phyloP scores from a whole-genome alignment of 345 rosid genomes.

The Cardiospermum halicacabum region DNA sequence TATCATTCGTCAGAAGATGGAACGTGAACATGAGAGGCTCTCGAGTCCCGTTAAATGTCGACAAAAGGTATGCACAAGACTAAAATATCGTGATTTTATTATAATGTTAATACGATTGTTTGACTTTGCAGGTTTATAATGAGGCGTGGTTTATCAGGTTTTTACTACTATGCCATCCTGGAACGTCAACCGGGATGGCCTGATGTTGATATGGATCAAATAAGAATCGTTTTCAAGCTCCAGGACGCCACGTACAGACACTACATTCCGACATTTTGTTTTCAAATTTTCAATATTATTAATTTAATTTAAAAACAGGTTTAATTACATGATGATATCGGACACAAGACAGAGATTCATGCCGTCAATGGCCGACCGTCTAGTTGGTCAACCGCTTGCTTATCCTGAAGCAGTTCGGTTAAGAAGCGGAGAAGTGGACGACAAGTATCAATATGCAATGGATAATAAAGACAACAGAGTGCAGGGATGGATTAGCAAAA shows the following conservation, averaged over 20 bases:
- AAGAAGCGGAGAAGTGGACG: conserved; percentile 71
- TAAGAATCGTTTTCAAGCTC: conserved; percentile 79
- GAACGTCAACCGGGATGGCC: conserved; percentile 80
- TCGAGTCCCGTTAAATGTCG: conserved; percentile 68
- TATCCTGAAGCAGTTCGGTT: conserved; percentile 85
- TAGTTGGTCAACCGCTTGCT: conserved; percentile 37
- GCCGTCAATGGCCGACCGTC: conserved; percentile 62
- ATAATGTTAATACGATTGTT: too few species aligned
- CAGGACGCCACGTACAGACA: too few species aligned
- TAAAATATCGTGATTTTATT: too few species aligned
- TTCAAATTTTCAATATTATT: too few species aligned
- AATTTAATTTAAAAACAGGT: too few species aligned
- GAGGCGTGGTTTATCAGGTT: conserved; percentile 61
- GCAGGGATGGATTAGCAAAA: conserved; percentile 81
- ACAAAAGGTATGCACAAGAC: too few species aligned
- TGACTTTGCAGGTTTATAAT: conserved; percentile 68
- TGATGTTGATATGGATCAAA: conserved; percentile 79
- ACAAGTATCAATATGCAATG: conserved; percentile 71
- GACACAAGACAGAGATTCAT: conserved; percentile 63
- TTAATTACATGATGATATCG: conserved; percentile 65
- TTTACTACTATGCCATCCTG: conserved; percentile 62
- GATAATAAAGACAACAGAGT: conserved; percentile 54
- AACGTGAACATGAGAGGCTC: conserved; percentile 18
- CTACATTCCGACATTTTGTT: too few species aligned
- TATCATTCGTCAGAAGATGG: conserved; percentile 70